Evolutionary conservation across 352 stramenopile species (phyloP), one percentile per base, ranked within the genome.

Genomic region (Pythium brassicae): DNA sequence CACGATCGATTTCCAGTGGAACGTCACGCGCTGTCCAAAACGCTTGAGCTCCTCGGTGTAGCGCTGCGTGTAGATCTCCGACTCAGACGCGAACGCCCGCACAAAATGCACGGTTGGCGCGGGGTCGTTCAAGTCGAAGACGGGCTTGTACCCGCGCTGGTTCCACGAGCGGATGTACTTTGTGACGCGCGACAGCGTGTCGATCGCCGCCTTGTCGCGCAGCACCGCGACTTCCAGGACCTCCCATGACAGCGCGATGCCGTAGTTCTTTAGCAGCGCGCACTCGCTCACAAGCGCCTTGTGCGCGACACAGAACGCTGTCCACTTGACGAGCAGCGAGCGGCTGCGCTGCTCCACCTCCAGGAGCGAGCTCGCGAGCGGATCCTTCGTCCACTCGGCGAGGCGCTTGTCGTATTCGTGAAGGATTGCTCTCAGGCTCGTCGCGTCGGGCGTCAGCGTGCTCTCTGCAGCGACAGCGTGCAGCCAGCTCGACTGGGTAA

Each of bases 91-190:
- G 61, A 65, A 77, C 17, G 11, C 47, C 3, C 40, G 45, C 1
- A 20, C 72, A 52, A 86, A 83, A 1, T 71, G 49, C 25, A 72
- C 61, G 1, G 75, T 83, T n/a, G 68, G 57, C 10, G 22, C 49
- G n/a, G 72, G 62, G 14, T 80, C 50, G 15, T 22, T 75, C 48
- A 77, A 62, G 47, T 83, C 63, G 34, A 86, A 86, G 4, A 86
- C n/a, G 17, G 68, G 52, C 0, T n/a, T 4, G 15, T 53, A 35
- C 22, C 9, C 53, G 8, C 15, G 26, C 17, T 39, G 15, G n/a
- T 76, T 78, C 58, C 71, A 77, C 3, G 2, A 25, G 4, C 75
- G 72, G 61, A 82, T 74, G 26, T 82, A 86, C 57, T 26, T 14
- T 1, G 59, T 68, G 1, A 82, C 73, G 26, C 53, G 25, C 23